Evolutionary conservation across 768 basidiomycete species (phyloP), one percentile per base, ranked within the genome.

Genomic region (Fomitopsis serialis): DNA sequence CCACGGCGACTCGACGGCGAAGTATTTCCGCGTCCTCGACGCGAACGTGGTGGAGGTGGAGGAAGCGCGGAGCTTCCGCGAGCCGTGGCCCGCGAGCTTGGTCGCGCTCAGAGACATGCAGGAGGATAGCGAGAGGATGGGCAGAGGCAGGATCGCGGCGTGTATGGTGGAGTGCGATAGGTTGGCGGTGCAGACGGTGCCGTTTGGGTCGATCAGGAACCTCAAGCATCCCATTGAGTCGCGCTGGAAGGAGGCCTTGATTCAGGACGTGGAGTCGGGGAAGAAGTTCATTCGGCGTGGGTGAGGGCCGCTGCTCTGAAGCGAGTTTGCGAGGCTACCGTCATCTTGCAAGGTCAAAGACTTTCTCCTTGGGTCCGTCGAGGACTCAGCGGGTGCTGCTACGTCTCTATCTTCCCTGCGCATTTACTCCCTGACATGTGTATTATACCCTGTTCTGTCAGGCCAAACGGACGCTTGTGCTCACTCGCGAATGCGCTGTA

Each of bases 111-210:
- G 47, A 12, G 59, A 49, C 40, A 53, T 69, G 53, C 54, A 63
- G 27, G 59, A 61, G 37, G 67, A 70, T 29, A 57, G 57, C 42
- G 68, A 69, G 53, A 37, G 48, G 2, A 53, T 54, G 53, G 48
- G 57, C 24, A 55, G 55, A 24, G 67, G 67, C 1, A 49, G 60
- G 5, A 56, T 68, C 5, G 61, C 66, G 11, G 66, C 64, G 54
- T 55, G 47, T 48, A 60, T 63, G 57, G 42, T 69, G n/a, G 65
- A 67, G 53, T 70, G 65, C 53, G 53, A 55, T 17, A 67, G 64
- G 15, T 58, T 71, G 6, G 60, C 61, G 4, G 63, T 68, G 57
- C 68, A 68, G 49, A 63, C 67, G 12, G 63, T 69, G 15, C 70
- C 68, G n/a, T 67, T 69, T 51, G 68, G 67, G n/a, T 65, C 63